These are phyloP conservation scores for Epichloe baconii DNA, from an alignment of 2,329 filamentous ascomycete species.

Conservation along the genomic window DNA sequence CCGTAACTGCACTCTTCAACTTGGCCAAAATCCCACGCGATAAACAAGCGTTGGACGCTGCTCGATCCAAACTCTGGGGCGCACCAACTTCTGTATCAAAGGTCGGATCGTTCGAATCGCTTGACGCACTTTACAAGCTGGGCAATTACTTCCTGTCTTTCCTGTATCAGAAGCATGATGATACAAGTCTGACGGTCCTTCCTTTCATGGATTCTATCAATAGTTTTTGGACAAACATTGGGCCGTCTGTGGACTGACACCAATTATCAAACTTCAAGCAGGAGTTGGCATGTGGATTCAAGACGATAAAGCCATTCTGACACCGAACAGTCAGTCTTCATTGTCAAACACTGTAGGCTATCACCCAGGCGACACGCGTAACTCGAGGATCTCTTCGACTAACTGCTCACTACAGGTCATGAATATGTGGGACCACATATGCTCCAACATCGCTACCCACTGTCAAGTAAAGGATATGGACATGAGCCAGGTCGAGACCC, in stretches of 20 bases:
- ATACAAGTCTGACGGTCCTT: slow-evolving; percentile 17
- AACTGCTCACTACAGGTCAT: slow-evolving; percentile 9
- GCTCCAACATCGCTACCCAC: slow-evolving; percentile 22
- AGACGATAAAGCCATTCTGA: slow-evolving; percentile 35
- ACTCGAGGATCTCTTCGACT: slow-evolving; percentile 7
- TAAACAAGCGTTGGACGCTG: slow-evolving; percentile 50
- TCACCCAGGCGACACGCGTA: background rate
- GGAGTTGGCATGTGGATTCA: slow-evolving; percentile 51
- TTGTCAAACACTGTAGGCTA: slow-evolving; percentile 27
- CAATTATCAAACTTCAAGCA: slow-evolving; percentile 47
- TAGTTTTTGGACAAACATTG: slow-evolving; percentile 20
- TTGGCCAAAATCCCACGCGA: slow-evolving; percentile 43
- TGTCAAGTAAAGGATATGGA: slow-evolving; percentile 28
- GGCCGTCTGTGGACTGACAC: slow-evolving; percentile 20
- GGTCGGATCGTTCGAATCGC: slow-evolving; percentile 45
- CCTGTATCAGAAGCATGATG: slow-evolving; percentile 36
- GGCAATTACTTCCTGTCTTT: slow-evolving; percentile 37
- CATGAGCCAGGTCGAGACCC: slow-evolving; percentile 38
- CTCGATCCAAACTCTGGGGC: slow-evolving; percentile 49
- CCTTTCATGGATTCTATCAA: slow-evolving; percentile 13
- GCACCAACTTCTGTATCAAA: slow-evolving; percentile 15
- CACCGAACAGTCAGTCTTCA: slow-evolving; percentile 25
- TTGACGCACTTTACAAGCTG: slow-evolving; percentile 52
- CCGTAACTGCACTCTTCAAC: slow-evolving; percentile 24
- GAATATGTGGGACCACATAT: slow-evolving; percentile 36